Conservation (phyloP, 2,329 filamentous ascomycete genomes). For the Aspergillus novoparasiticus region DNA sequence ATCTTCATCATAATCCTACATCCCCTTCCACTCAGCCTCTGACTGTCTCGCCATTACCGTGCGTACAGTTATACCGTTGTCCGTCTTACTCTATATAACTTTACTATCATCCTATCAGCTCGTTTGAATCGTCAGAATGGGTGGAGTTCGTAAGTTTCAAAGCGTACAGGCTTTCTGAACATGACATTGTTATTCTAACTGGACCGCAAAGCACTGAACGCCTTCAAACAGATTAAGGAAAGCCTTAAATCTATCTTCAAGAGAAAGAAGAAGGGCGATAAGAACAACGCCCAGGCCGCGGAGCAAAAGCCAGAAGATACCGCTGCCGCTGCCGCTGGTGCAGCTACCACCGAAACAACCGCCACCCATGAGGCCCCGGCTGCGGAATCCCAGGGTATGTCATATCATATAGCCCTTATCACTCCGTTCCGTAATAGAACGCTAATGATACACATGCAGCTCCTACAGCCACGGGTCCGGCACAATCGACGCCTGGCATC, state of each 20-base stretch:
- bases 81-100: not conserved
- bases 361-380: not conserved
- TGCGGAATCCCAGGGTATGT: not conserved
- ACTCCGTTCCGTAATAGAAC: not conserved
- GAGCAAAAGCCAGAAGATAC: conserved; percentile 10
- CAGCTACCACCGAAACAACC: not conserved
- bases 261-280: conserved; percentile 31
- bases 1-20: not conserved
- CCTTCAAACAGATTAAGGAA: conserved; percentile 36
- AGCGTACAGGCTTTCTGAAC: not conserved
- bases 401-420: not conserved
- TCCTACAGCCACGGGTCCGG: not conserved
- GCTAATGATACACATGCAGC: not conserved
- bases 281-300: not conserved
- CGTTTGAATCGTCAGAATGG: not conserved
- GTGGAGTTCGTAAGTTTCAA: not conserved
- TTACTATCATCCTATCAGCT: not conserved
- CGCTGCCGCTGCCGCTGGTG: not conserved
- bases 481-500: not conserved
- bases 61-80: not conserved
- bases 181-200: not conserved
- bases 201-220: conserved; percentile 29
- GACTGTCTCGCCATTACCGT: not conserved
- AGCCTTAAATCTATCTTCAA: conserved; percentile 36
- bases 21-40: not conserved